Evolutionary conservation across 495 filamentous ascomycete species (phyloP), one percentile per base, ranked within the genome.

Genomic region (Amorphotheca resinae): DNA sequence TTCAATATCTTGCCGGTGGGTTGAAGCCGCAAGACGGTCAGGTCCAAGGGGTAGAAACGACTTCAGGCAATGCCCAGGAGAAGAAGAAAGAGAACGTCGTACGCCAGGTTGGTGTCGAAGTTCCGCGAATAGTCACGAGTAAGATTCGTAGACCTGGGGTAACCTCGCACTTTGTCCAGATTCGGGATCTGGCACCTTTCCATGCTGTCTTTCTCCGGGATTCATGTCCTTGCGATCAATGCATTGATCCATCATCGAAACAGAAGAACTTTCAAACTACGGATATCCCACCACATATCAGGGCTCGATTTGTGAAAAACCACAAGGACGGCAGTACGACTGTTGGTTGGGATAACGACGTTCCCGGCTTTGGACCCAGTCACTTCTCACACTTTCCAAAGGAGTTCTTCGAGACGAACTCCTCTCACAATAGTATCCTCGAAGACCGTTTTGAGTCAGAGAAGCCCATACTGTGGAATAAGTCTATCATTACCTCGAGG

Each of bases 181-280:
- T n/a, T n/a, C 20, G 38, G 22, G 20, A 28, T 2, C 23, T 18
- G 18, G 33, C 14, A 16, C 12, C 35, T 18, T 11, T 35, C 1
- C 21, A 36, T 14, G 17, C 22, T 25, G 41, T 74, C 35, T 80
- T 76, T 57, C 72, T 94, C 14, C 81, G 88, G 22, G 88, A 96
- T 55, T 53, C 71, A 30, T 96, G 89, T 58, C 52, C 65, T 28
- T 95, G 89, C 52, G 55, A 67, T 2, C 49, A 17, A 2, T 95
- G 89, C 59, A 70, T 89, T 31, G 77, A 94, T 59, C 71, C 73
- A 1, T 72, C 80, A 41, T 87, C 86, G 0, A 81, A 76, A 42
- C 89, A 96, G 55, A 88, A 89, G 59, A 75, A 70, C 22, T 88
- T 89, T 61, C 69, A 79, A 18, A 82, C 81, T 0, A 64, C 66